Evolutionary conservation across 2,329 filamentous ascomycete genomes (phyloP).

Genomic region (Aspergillus chevalieri): DNA sequence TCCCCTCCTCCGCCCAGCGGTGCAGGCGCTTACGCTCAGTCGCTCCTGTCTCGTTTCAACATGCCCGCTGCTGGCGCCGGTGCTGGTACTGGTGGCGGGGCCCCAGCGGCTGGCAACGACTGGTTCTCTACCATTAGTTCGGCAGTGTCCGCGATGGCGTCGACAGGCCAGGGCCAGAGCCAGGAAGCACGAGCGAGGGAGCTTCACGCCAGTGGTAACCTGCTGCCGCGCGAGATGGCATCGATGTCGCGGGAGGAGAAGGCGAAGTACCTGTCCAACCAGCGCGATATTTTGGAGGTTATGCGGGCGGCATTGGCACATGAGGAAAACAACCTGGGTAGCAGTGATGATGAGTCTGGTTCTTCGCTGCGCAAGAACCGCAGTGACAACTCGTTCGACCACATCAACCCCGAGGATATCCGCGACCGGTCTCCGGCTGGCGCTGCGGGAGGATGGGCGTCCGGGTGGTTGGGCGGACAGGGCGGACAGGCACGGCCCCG

Average conservation of each 20-base stretch:
- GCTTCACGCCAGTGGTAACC: slow-evolving; percentile 52
- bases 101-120: slow-evolving; percentile 50
- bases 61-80: slow-evolving; percentile 59
- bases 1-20: slow-evolving; percentile 39
- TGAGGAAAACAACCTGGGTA: slow-evolving; percentile 61
- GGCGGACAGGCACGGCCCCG: slow-evolving; percentile 15
- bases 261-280: slow-evolving; percentile 67
- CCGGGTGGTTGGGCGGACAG: slow-evolving; percentile 27
- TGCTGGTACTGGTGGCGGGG: slow-evolving; percentile 33
- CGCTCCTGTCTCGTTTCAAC: slow-evolving; percentile 77
- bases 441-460: slow-evolving; percentile 19
- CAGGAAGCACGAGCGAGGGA: slow-evolving; percentile 42
- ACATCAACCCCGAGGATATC: slow-evolving; percentile 68
- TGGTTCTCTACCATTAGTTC: slow-evolving; percentile 73
- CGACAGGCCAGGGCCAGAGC: slow-evolving; percentile 27
- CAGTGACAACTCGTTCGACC: slow-evolving; percentile 84
- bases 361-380: slow-evolving; percentile 65
- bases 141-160: slow-evolving; percentile 60
- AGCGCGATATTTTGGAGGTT: slow-evolving; percentile 69
- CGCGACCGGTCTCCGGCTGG: slow-evolving; percentile 13
- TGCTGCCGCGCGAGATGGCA: slow-evolving; percentile 66
- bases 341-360: slow-evolving; percentile 26
- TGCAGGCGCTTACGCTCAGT: slow-evolving; percentile 62
- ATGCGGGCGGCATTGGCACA: slow-evolving; percentile 72
- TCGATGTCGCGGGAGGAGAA: slow-evolving; percentile 57